Base-by-base conservation (phyloP, 371 early-diverging fungal species). In the Circinella minor region DNA sequence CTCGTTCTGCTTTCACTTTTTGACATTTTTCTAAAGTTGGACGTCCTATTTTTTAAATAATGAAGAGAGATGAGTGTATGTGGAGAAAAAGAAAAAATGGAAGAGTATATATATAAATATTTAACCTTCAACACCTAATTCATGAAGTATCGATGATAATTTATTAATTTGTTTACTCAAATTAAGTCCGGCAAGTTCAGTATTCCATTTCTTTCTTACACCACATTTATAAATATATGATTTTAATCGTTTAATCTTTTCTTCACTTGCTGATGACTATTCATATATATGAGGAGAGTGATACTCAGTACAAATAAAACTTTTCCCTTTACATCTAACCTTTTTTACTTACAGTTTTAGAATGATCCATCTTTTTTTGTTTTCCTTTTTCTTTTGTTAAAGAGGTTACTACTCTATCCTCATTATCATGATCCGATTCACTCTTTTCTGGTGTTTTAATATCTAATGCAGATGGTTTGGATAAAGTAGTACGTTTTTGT, bases 1-100 rank as follows among this genome's bases (percentile, higher is more conserved):
- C 85, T 55, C 79, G 71, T 48, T 77, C 81, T 36, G 63, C 69
- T 38, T 82, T 84, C 57, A 81, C 63, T 20, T 79, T 74, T 66
- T 81, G 71, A 55, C 85, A 84, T 61, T 84, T 82, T 55, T 84
- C 81, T 7, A 79, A 18, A 0, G 81, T 73, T 0, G 85, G 85
- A n/a, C 76, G 78, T 1, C 85, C 77, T 48, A 49, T 38, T 7
- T 55, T 47, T 27, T 4, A 13, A 4, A 51, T 51, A 4, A 27
- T 27, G 2, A 27, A 27, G n/a, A n/a, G n/a, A n/a, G 27, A 27
- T 27, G 27, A 27, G 27, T 2, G 2, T 27, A 27, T 0, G 27
- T 27, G 27, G 27, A 11, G 47, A 47, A 11, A 9, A 47, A 11
- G 9, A 15, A 47, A 47, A n/a, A n/a, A n/a, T n/a, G 47, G 47